phyloP scores from a whole-genome alignment of 1,284 basidiomycete species.

The Malassezia furfur region DNA sequence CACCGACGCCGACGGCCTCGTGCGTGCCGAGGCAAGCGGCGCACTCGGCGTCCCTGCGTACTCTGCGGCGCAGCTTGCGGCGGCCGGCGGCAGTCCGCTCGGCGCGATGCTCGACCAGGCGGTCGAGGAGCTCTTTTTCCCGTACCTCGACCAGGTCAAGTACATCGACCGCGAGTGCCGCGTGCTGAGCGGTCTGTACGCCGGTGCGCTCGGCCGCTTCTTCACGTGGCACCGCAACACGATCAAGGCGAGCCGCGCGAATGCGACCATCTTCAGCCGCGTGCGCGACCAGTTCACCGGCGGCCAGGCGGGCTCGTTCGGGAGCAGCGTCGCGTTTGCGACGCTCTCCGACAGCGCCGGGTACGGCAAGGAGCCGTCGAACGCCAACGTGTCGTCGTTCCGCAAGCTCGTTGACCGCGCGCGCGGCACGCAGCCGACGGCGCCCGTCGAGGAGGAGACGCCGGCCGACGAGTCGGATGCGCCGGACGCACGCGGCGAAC shows the following conservation, averaged over 20 bases:
- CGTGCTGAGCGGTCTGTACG: slow-evolving; percentile 74
- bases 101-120: slow-evolving; percentile 77
- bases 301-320: slow-evolving; percentile 1
- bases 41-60: slow-evolving; percentile 20
- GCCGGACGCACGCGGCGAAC: slow-evolving; percentile 25
- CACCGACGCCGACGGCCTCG: slow-evolving; percentile 2
- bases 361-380: not conserved
- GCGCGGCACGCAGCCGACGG: not conserved
- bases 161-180: slow-evolving; percentile 88
- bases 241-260: slow-evolving; percentile 16
- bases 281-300: slow-evolving; percentile 79
- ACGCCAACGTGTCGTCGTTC: slow-evolving; percentile 22
- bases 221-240: slow-evolving; percentile 66
- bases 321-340: slow-evolving; percentile 15
- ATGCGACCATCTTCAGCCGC: slow-evolving; percentile 66
- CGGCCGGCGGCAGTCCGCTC: slow-evolving; percentile 27
- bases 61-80: slow-evolving; percentile 24
- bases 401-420: slow-evolving; percentile 35
- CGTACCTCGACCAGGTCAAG: slow-evolving; percentile 74
- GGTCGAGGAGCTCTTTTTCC: slow-evolving; percentile 91
- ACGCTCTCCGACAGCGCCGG: slow-evolving; percentile 14
- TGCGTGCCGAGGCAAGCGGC: not conserved
- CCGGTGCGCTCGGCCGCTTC: slow-evolving; percentile 64
- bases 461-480: not conserved
- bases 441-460: slow-evolving; percentile 1